These are phyloP conservation scores for Mortierella hygrophila DNA, from an alignment of 192 early-diverging fungal genomes.

Conservation along the genomic window DNA sequence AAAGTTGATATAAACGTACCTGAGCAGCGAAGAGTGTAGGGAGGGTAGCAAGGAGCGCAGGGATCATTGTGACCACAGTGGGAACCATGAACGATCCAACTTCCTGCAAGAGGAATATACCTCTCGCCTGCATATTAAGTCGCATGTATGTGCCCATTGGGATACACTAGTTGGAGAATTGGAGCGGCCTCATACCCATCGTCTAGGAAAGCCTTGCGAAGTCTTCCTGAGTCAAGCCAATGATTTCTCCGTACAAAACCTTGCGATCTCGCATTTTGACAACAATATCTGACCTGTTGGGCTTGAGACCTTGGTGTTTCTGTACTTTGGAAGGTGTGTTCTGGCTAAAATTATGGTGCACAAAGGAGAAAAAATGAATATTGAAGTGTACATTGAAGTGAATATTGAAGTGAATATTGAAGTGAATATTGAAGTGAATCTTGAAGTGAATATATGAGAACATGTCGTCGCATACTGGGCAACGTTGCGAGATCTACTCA, in stretches of 20 bases:
- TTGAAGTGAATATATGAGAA: neutral
- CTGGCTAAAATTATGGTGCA: slow-evolving; percentile 17
- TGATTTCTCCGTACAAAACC: slow-evolving; percentile 27
- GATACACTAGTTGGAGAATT: slow-evolving; percentile 24
- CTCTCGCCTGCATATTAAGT: slow-evolving; percentile 1
- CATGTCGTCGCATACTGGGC: neutral
- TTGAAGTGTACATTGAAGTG: too few species aligned
- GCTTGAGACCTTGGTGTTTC: slow-evolving; percentile 21
- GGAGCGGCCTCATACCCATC: slow-evolving; percentile 8
- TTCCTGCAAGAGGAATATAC: slow-evolving; percentile 24
- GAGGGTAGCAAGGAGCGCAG: slow-evolving; percentile 24
- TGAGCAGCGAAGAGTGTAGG: slow-evolving; percentile 26
- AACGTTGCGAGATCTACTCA: slow-evolving; percentile 14
- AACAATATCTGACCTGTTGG: slow-evolving; percentile 33
- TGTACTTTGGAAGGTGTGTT: slow-evolving; percentile 25
- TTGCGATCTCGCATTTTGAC: slow-evolving; percentile 8
- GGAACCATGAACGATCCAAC: slow-evolving; percentile 20
- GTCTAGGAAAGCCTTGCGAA: slow-evolving; percentile 28
- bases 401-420: too few species aligned
- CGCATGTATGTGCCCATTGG: slow-evolving; percentile 33
- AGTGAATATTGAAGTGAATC: too few species aligned
- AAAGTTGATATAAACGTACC: slow-evolving; percentile 15
- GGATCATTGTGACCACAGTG: slow-evolving; percentile 18
- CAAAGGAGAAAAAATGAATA: neutral
- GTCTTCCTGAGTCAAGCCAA: slow-evolving; percentile 18